phyloP scores from a whole-genome alignment of 306 rosid genomes.

The Trifolium dubium region DNA sequence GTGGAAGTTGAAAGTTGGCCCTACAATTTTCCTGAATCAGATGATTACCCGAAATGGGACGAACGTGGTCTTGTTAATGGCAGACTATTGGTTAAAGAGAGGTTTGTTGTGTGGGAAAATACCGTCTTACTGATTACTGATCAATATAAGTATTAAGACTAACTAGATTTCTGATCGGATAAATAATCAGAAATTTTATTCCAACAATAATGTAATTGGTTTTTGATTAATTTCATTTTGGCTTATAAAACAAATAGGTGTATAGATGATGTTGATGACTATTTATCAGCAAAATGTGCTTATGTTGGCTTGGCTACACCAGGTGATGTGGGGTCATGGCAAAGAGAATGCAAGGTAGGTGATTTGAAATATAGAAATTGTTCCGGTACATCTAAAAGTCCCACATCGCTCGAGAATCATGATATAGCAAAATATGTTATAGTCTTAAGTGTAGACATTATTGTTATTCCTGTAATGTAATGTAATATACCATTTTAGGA shows the following conservation, averaged over 20 bases:
- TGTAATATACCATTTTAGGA: not conserved
- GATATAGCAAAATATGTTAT: not conserved
- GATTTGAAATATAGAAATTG: not conserved
- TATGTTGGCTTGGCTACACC: constrained; percentile 85
- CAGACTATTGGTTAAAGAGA: constrained; percentile 65
- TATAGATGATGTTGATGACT: constrained; percentile 43
- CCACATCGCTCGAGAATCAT: no score
- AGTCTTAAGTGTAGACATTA: not conserved
- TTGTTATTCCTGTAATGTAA: not conserved
- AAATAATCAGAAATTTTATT: not conserved
- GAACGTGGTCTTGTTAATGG: constrained; percentile 75
- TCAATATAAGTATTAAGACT: not conserved
- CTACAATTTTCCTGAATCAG: constrained; percentile 72
- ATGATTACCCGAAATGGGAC: constrained; percentile 59
- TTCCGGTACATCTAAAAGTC: no score
- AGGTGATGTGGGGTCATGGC: constrained; percentile 93
- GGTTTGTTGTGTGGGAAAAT: constrained; percentile 39
- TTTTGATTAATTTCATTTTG: constrained; percentile 8
- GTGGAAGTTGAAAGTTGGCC: constrained; percentile 88
- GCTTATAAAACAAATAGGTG: constrained; percentile 48
- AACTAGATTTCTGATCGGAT: not conserved
- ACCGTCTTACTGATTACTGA: not conserved
- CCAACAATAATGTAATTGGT: not conserved
- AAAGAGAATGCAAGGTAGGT: constrained; percentile 96
- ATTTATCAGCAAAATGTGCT: constrained; percentile 63